Percentiles rank a stretch among this genome's conserved stretches.
Evolutionary conservation across 768 basidiomycete genomes (phyloP).

Genomic region (Rhodotorula babjevae): DNA sequence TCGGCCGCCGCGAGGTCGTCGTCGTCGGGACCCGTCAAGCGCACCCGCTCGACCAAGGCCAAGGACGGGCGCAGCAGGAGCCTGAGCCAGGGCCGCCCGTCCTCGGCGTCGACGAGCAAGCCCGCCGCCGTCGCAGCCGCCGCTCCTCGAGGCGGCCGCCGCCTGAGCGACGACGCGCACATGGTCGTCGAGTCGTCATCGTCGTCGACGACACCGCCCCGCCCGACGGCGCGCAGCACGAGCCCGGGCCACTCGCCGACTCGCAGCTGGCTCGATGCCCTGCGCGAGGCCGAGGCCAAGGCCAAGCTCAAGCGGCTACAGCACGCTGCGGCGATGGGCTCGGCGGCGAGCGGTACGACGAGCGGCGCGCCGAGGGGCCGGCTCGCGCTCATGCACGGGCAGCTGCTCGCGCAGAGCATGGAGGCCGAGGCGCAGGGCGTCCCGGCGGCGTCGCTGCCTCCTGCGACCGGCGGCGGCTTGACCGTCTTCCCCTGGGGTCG

Average conservation of each 20-base stretch:
- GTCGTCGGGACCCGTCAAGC: not conserved
- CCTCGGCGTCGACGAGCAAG: too few relatives aligned
- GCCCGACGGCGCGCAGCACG: too few relatives aligned
- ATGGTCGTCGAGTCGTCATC: not conserved
- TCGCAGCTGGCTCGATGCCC: conserved; percentile 15
- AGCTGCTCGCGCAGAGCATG: not conserved
- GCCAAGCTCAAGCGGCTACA: conserved; percentile 5
- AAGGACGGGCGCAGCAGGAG: not conserved
- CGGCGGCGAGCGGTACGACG: not conserved
- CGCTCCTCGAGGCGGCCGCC: not conserved
- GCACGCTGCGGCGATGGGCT: too few relatives aligned
- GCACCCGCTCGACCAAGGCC: not conserved
- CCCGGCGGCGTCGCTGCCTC: not conserved
- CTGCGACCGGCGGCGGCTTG: too few relatives aligned
- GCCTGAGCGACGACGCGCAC: not conserved
- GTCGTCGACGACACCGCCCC: not conserved
- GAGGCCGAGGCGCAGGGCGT: not conserved
- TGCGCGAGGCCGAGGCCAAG: conserved; percentile 16
- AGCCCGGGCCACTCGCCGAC: not conserved
- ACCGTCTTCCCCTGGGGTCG: not conserved
- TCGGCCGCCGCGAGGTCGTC: not conserved
- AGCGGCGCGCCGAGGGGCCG: not conserved
- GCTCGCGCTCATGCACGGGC: not conserved
- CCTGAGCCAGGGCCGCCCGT: not conserved
- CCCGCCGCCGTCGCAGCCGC: not conserved